These are phyloP conservation scores for Syzygium oleosum DNA, from an alignment of 345 rosid genomes.

Conservation along the genomic window DNA sequence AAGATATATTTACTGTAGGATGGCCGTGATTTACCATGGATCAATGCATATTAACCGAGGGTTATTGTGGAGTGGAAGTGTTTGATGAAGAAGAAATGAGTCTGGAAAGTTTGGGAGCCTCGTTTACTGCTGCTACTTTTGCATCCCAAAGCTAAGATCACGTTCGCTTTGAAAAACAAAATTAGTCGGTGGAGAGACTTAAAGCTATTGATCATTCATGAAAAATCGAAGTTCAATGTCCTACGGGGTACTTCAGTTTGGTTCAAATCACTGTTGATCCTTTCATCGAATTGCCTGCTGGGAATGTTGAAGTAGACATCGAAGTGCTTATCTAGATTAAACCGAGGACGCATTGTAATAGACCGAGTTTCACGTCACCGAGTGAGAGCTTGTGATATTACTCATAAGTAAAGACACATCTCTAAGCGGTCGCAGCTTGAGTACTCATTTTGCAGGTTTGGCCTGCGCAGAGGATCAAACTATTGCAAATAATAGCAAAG, in stretches of 20 bases:
- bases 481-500: neutral
- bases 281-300: neutral
- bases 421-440: neutral
- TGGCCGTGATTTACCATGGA: neutral
- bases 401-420: neutral
- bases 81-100: no score
- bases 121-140: neutral
- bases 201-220: neutral
- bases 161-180: neutral
- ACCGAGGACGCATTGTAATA: rapidly evolving
- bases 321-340: neutral
- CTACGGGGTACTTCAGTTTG: neutral
- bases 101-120: neutral
- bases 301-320: neutral
- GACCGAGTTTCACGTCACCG: neutral
- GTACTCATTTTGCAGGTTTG: neutral
- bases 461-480: neutral
- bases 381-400: neutral
- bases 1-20: rapidly evolving
- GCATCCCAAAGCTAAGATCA: neutral
- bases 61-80: no score
- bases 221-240: neutral
- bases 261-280: neutral
- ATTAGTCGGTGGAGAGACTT: neutral
- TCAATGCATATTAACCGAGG: neutral